phyloP scores from a whole-genome alignment of 2,329 filamentous ascomycete species.

The Tolypocladium amazonense region DNA sequence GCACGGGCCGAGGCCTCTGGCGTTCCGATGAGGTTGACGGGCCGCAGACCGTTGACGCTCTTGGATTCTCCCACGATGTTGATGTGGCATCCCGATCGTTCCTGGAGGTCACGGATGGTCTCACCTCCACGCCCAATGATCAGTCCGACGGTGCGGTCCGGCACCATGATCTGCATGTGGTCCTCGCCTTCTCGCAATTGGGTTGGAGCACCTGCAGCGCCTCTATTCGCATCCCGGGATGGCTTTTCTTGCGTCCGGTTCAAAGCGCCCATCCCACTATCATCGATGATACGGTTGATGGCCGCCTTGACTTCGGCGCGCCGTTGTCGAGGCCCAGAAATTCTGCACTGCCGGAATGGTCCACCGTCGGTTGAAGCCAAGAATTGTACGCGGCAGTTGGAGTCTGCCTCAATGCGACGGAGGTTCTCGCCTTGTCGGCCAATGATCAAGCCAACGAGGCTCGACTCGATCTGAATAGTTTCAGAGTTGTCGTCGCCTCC shows the following conservation, averaged over 20 bases:
- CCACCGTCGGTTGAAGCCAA: slow-evolving; percentile 66
- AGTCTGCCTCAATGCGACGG: slow-evolving; percentile 72
- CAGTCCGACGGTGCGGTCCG: slow-evolving; percentile 81
- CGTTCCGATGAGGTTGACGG: slow-evolving; percentile 81
- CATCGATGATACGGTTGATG: slow-evolving; percentile 81
- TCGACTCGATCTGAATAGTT: slow-evolving; percentile 77
- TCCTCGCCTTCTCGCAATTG: slow-evolving; percentile 70
- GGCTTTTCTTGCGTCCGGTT: slow-evolving; percentile 32
- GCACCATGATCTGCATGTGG: slow-evolving; percentile 87
- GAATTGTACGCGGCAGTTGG: slow-evolving; percentile 78
- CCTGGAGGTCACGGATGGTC: slow-evolving; percentile 85
- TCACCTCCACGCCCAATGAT: slow-evolving; percentile 92
- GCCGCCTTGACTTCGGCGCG: slow-evolving; percentile 71
- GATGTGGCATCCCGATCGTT: slow-evolving; percentile 86
- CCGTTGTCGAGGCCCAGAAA: slow-evolving; percentile 61
- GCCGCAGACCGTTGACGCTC: slow-evolving; percentile 79
- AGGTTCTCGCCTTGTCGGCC: slow-evolving; percentile 85
- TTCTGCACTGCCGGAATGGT: slow-evolving; percentile 72
- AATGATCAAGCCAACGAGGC: slow-evolving; percentile 81
- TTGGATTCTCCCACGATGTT: slow-evolving; percentile 92
- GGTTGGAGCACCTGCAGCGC: slow-evolving; percentile 16
- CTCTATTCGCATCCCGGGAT: slow-evolving; percentile 23
- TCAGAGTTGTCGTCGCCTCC: slow-evolving; percentile 60
- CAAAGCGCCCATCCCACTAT: slow-evolving; percentile 46
- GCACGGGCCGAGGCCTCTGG: slow-evolving; percentile 64